phyloP scores from a whole-genome alignment of 495 filamentous ascomycete species.

The Daldinia decipiens region DNA sequence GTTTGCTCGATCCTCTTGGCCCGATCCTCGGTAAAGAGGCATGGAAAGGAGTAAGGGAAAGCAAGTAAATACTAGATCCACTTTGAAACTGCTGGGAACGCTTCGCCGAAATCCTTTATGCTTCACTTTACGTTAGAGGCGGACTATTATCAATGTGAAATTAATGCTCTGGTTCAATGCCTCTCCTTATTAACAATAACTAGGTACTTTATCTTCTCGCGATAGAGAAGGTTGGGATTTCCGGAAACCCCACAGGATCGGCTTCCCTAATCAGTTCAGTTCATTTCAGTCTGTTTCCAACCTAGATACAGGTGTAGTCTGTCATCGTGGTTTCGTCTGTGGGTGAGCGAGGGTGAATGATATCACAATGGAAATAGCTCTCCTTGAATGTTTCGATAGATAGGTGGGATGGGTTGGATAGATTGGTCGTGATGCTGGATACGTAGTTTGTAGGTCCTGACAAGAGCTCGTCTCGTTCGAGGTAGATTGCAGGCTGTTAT shows the following conservation, averaged over 20 bases:
- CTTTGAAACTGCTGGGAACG: not conserved
- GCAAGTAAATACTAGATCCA: not conserved
- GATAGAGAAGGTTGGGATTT: not conserved
- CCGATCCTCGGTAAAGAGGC: not conserved
- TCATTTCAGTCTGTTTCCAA: conserved; percentile 30
- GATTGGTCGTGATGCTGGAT: conserved; percentile 14
- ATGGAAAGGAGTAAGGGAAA: not conserved
- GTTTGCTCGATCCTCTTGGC: not conserved
- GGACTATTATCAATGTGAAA: not conserved
- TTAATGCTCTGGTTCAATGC: conserved; percentile 6
- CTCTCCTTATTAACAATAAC: conserved; percentile 3
- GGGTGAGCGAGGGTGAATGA: conserved; percentile 18
- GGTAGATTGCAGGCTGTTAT: conserved; percentile 14
- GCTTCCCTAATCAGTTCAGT: conserved; percentile 10
- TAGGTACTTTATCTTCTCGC: not conserved
- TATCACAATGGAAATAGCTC: conserved; percentile 5
- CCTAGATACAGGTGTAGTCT: conserved; percentile 15
- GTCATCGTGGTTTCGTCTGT: conserved; percentile 8
- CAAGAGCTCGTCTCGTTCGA: conserved; percentile 21
- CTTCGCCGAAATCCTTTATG: not conserved
- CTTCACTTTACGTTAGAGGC: not conserved
- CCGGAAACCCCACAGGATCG: not conserved
- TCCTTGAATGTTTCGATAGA: conserved; percentile 13
- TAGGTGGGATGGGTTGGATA: conserved; percentile 20
- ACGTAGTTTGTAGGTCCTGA: not conserved